A percentile compares a stretch with the other conserved stretches of the same genome.
Conservation (phyloP, 768 basidiomycete species). For the Xerocomellus chrysenteron region DNA sequence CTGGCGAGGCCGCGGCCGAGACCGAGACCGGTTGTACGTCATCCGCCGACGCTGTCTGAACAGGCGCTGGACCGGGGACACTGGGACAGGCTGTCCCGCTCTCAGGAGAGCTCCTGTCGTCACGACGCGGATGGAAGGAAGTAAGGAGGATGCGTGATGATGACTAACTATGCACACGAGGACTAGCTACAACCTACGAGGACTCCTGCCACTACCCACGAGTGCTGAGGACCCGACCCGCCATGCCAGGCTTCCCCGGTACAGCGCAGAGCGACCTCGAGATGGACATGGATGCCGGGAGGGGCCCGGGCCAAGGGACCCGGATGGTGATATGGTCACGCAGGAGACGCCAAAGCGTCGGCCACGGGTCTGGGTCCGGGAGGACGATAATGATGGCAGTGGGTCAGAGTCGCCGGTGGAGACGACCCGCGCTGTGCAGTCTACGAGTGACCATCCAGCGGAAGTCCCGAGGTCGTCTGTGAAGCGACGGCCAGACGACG, state of each 20-base stretch:
- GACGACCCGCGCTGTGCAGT: constrained; percentile 16
- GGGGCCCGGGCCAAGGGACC: neutral
- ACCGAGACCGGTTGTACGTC: constrained; percentile 20
- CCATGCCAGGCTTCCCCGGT: no score
- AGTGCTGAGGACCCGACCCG: no score
- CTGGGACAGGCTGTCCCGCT: no score
- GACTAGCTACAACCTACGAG: no score
- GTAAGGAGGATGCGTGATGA: no score
- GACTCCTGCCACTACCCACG: no score
- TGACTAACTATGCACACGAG: no score
- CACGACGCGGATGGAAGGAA: no score
- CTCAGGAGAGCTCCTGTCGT: no score
- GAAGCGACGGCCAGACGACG: constrained; percentile 34
- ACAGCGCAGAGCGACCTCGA: constrained; percentile 12
- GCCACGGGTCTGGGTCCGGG: constrained; percentile 25
- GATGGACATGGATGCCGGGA: neutral
- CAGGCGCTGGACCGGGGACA: neutral
- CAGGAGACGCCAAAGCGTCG: constrained; percentile 31
- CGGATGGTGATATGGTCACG: constrained; percentile 2
- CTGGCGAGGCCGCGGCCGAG: constrained; percentile 2
- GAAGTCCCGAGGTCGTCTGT: constrained; percentile 11
- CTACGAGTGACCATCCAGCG: neutral
- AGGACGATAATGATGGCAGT: neutral
- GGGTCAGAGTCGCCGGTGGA: constrained; percentile 10
- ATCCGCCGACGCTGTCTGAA: constrained; percentile 14